Percentiles rank a stretch among this genome's conserved stretches.
Evolutionary conservation across 2,329 filamentous ascomycete species (phyloP).

Genomic region (Penicillium nordicum): DNA sequence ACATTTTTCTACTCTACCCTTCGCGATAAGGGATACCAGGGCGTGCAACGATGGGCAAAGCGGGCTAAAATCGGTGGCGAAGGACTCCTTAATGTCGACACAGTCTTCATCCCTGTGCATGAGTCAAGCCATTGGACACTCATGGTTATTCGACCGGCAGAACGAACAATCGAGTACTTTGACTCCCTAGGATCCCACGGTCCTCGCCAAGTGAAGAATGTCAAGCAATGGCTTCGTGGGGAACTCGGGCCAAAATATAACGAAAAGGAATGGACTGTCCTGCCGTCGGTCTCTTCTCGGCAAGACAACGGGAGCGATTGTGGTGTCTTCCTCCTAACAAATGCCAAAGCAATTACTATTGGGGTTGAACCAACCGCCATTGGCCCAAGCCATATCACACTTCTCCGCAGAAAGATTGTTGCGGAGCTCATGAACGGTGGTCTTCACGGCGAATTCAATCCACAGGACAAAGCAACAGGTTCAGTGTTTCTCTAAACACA

Average conservation of each 20-base stretch:
- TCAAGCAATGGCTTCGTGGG: slow-evolving; percentile 42
- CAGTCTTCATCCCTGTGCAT: slow-evolving; percentile 49
- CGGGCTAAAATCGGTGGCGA: slow-evolving; percentile 48
- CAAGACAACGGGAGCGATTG: slow-evolving; percentile 50
- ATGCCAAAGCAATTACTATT: slow-evolving; percentile 47
- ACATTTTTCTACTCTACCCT: slow-evolving; percentile 46
- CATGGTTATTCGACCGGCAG: slow-evolving; percentile 43
- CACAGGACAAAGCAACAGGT: slow-evolving; percentile 18
- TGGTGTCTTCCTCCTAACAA: slow-evolving; percentile 50
- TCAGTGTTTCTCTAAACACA: slow-evolving; percentile 22
- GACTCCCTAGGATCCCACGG: slow-evolving; percentile 43
- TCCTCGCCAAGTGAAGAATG: slow-evolving; percentile 30
- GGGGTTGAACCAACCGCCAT: slow-evolving; percentile 45
- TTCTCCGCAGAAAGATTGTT: slow-evolving; percentile 46
- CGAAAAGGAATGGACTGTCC: slow-evolving; percentile 44
- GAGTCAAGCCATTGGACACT: slow-evolving; percentile 48
- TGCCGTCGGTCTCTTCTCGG: slow-evolving; percentile 40
- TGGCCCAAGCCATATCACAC: slow-evolving; percentile 38
- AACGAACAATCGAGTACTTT: slow-evolving; percentile 47
- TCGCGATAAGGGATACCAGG: slow-evolving; percentile 40
- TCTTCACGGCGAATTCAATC: slow-evolving; percentile 43
- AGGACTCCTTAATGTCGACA: slow-evolving; percentile 44
- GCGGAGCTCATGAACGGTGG: slow-evolving; percentile 48
- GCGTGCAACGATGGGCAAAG: slow-evolving; percentile 43
- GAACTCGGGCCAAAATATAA: slow-evolving; percentile 42